Conservation (phyloP, 176 grass and related monocot genomes). For the Luzula sylvatica region DNA sequence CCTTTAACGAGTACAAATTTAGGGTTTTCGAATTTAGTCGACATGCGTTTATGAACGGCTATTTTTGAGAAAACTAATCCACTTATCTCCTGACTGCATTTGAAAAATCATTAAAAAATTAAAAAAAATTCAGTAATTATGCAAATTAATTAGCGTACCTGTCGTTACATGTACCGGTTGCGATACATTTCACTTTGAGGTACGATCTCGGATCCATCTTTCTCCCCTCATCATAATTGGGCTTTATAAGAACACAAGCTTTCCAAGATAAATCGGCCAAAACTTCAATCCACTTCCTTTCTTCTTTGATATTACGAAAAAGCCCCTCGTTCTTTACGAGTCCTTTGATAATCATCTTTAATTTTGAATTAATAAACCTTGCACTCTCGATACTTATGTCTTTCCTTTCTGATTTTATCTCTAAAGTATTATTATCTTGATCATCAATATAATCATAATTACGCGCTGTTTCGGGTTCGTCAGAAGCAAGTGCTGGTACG, state of each 20-base stretch:
- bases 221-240: constrained; percentile 65
- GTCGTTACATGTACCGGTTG: constrained; percentile 52
- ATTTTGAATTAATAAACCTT: background rate
- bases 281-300: constrained; percentile 44
- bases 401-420: too few species aligned
- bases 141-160: constrained; percentile 34
- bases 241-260: constrained; percentile 66
- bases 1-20: constrained; percentile 51
- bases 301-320: background rate
- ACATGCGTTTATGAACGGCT: constrained; percentile 57
- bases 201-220: constrained; percentile 90
- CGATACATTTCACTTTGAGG: constrained; percentile 88
- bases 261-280: constrained; percentile 73
- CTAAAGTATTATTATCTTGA: too few species aligned
- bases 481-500: too few species aligned
- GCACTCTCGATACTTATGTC: too few species aligned
- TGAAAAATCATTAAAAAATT: background rate
- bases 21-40: constrained; percentile 39
- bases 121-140: background rate
- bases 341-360: background rate
- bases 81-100: constrained; percentile 73
- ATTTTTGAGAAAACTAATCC: constrained; percentile 95
- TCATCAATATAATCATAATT: too few species aligned
- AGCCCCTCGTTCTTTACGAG: background rate
- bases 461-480: too few species aligned